Conservation (phyloP, 108 stramenopile genomes). For the Epithemia pelagica region DNA sequence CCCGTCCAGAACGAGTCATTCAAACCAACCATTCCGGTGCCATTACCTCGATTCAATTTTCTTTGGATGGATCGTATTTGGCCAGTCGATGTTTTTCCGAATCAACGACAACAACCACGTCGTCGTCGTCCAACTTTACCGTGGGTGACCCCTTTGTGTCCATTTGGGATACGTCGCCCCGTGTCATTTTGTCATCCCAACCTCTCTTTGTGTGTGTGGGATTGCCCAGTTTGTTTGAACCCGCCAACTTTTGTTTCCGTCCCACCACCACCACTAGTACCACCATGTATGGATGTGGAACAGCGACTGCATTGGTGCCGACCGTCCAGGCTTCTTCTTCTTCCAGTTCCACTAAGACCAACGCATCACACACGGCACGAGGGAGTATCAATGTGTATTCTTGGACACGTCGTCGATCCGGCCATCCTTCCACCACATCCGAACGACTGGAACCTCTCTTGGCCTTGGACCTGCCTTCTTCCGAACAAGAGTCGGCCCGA, state of each 20-base stretch:
- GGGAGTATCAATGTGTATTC: constrained; percentile 27
- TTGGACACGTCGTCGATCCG: constrained; percentile 15
- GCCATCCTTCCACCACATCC: neutral
- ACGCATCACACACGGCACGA: neutral
- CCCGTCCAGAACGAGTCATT: constrained; percentile 44
- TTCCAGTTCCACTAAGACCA: neutral
- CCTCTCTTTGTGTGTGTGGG: constrained; percentile 35
- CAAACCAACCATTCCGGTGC: constrained; percentile 31
- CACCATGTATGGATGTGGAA: neutral
- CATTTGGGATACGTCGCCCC: constrained; percentile 48
- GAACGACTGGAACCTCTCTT: neutral
- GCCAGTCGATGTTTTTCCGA: constrained; percentile 40
- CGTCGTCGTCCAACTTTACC: neutral
- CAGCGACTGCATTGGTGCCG: neutral
- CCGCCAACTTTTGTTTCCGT: constrained; percentile 50
- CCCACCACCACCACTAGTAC: constrained; percentile 59
- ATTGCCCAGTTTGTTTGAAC: constrained; percentile 35
- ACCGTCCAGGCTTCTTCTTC: neutral
- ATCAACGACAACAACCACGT: neutral
- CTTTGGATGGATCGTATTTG: constrained; percentile 37
- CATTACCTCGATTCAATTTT: constrained; percentile 37
- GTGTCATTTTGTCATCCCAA: constrained; percentile 17
- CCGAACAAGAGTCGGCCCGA: neutral
- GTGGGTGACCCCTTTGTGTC: constrained; percentile 50
- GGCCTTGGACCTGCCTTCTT: too few relatives aligned